Evolutionary conservation across 345 rosid genomes (phyloP).

Genomic region (Eucalyptus pauciflora): DNA sequence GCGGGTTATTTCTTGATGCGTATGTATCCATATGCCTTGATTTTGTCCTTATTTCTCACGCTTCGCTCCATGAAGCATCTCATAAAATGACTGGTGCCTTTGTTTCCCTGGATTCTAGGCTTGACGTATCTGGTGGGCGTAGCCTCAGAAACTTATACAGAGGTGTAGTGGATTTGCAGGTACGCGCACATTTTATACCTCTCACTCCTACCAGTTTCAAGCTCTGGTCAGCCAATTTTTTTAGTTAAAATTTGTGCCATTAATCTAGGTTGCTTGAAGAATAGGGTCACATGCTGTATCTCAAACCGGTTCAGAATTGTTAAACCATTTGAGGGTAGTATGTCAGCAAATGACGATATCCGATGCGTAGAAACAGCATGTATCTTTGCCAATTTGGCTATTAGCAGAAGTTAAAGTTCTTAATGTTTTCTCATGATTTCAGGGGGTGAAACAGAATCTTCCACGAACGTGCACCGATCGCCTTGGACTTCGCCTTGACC

Average conservation of each 20-base stretch:
- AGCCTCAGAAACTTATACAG: conserved; percentile 61
- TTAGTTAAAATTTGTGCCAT: not conserved
- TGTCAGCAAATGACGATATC: not conserved
- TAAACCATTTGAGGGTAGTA: not conserved
- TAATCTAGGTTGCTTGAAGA: not conserved
- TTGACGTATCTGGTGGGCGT: conserved; percentile 78
- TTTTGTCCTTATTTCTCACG: not conserved
- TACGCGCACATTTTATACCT: not conserved
- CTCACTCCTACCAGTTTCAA: not conserved
- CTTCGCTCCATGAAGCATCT: not conserved
- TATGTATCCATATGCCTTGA: conserved; percentile 9
- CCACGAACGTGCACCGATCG: conserved; percentile 68
- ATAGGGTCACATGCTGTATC: not conserved
- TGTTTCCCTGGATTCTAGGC: conserved; percentile 17
- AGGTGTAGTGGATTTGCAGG: conserved; percentile 88
- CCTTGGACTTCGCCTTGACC: conserved; percentile 20
- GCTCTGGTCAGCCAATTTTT: not conserved
- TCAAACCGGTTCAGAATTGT: not conserved
- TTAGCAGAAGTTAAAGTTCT: not conserved
- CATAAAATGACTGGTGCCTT: not conserved
- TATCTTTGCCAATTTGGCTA: not conserved
- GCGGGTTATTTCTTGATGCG: conserved; percentile 92
- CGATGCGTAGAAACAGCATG: not conserved
- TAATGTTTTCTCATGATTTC: not conserved
- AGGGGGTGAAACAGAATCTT: conserved; percentile 52